Base-by-base conservation (phyloP, 768 basidiomycete genomes). In the Mycena chlorophos region DNA sequence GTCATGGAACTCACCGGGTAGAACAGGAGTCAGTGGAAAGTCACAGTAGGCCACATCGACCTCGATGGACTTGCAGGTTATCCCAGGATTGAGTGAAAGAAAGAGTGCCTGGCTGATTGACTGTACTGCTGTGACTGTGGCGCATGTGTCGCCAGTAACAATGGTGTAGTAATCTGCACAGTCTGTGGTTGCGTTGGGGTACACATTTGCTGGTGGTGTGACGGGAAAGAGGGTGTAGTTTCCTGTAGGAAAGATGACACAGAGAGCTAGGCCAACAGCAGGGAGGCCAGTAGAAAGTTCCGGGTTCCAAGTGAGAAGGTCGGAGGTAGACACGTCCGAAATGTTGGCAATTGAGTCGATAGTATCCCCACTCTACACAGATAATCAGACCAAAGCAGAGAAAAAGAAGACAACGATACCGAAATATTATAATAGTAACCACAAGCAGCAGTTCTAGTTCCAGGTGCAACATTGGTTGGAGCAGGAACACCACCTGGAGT, bases 171-270 rank as follows among this genome's bases (percentile, higher is more conserved):
- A 57, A 1, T 53, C 16, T 0, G 56, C 51, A 20, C 51, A 57
- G 27, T 37, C 45, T 46, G 25, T 52, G 48, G 66, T 63, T 20
- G 43, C 56, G 43, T 48, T 55, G 16, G 58, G 49, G n/a, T 58
- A 54, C 38, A 63, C 55, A 37, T 68, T 65, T 4, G 54, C 43
- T 42, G 1, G 66, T 65, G 12, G 43, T 28, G 17, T 48, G 25
- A 1, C 62, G 27, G 55, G 12, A 4, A 49, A 17, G 6, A 65
- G 56, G 17, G 67, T 66, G 54, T 65, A 63, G 43, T 63, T 68
- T n/a, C 65, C 65, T 19, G 4, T 53, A 5, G 64, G 65, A 56
- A 66, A 65, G 23, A 63, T 46, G 29, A 65, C 51, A 28, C 65
- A 66, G 27, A 66, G 55, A 14, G 65, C 64, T 1, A 51, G 46